Conservation (phyloP, 805 yeast genomes). For the Metschnikowia borealis region DNA sequence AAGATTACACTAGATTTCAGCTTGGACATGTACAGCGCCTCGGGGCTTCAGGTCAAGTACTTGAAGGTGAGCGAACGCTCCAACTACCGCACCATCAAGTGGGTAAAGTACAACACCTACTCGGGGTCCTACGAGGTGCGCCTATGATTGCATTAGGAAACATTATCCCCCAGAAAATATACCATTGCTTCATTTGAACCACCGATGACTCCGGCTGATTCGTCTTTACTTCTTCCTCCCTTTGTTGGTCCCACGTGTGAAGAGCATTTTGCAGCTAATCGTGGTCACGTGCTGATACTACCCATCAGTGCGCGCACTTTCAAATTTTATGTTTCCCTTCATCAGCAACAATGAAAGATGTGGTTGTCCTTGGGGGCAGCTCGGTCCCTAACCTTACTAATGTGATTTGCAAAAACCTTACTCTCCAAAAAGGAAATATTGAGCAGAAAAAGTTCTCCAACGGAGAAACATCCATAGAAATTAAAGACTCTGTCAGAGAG, state of each 20-base stretch:
- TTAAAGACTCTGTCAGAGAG: constrained; percentile 87
- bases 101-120: constrained; percentile 77
- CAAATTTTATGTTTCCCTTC: neutral
- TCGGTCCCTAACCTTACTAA: constrained; percentile 79
- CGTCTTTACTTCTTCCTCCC: too few relatives aligned
- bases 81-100: constrained; percentile 71
- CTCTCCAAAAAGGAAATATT: constrained; percentile 68
- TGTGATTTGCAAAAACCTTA: constrained; percentile 70
- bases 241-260: neutral
- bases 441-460: constrained; percentile 65
- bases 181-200: too few relatives aligned
- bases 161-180: too few relatives aligned
- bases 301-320: neutral
- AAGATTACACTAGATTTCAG: constrained; percentile 70
- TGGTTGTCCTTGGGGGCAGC: constrained; percentile 85
- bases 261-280: constrained; percentile 1
- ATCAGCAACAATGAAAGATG: constrained; percentile 58
- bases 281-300: constrained; percentile 1
- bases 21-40: constrained; percentile 69
- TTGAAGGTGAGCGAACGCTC: constrained; percentile 58
- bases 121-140: constrained; percentile 83
- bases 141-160: constrained; percentile 1
- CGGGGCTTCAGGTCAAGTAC: constrained; percentile 72
- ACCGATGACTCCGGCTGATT: too few relatives aligned
- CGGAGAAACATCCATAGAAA: constrained; percentile 89